Evolutionary conservation across 345 rosid genomes (phyloP), one percentile per base, ranked within the genome.

Genomic region (Gossypium bickii): DNA sequence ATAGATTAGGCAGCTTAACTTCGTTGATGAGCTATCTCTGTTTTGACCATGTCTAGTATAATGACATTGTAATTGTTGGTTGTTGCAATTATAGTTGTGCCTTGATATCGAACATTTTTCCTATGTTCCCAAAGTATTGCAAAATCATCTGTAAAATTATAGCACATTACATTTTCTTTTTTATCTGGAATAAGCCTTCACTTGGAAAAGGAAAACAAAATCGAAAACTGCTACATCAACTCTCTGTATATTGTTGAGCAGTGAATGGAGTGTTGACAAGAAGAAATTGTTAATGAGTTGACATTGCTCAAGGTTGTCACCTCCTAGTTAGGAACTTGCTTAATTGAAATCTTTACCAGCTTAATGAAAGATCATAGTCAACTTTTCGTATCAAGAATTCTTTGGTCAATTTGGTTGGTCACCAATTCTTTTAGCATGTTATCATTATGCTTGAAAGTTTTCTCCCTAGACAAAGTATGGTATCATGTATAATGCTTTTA

Each of bases 61-160:
- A 27, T 68, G 73, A 52, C 73, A 70, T 27, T 52, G 17, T 7
- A 41, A 29, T 18, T 66, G 9, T 44, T 66, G 29, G 34, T 45
- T 66, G 38, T 34, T 34, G 38, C 38, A 34, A 34, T 34, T 34
- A 34, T 34, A 4, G 38, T 34, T 34, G 38, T 34, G 38, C 51
- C 47, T 17, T 63, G 20, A 38, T 18, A 64, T 65, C 22, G 48
- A 12, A 24, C 38, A 22, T 4, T 45, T 66, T 66, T 67, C 12
- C 71, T 12, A 24, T 38, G 24, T 24, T 67, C 48, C 56, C 47
- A 5, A 70, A 9, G 44, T 27, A 51, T 29, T 70, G 20, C 1
- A 25, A 67, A 51, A 52, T 27, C 60, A 27, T 69, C 22, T 25
- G 59, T 69, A 1, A 69, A 51, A 69, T 69, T 20, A 69, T 49